Conservation (phyloP, 495 filamentous ascomycete species). For the Venustampulla echinocandica region DNA sequence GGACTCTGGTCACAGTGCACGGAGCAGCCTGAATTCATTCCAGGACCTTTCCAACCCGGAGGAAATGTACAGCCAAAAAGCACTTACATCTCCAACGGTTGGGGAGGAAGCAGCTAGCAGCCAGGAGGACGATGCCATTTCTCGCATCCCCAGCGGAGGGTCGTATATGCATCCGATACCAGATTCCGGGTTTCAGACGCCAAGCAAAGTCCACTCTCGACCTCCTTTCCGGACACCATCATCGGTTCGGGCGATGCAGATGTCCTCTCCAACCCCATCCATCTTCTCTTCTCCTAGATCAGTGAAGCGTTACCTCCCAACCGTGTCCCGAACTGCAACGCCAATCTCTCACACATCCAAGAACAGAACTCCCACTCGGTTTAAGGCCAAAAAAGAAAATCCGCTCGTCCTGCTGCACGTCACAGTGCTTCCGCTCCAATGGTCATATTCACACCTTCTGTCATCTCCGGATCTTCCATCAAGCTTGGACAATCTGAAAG, state of each 20-base stretch:
- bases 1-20: conserved; percentile 38
- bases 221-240: conserved; percentile 61
- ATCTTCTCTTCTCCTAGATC: conserved; percentile 42
- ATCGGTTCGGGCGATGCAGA: conserved; percentile 69
- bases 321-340: conserved; percentile 38
- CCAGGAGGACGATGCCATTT: conserved; percentile 11
- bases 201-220: conserved; percentile 24
- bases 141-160: conserved; percentile 20
- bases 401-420: conserved; percentile 86
- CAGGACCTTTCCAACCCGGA: conserved; percentile 10
- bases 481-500: conserved; percentile 47
- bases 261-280: conserved; percentile 54
- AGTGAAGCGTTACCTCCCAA: conserved; percentile 32
- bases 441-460: conserved; percentile 54
- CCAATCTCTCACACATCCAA: conserved; percentile 30
- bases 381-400: conserved; percentile 37
- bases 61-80: conserved; percentile 8
- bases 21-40: conserved; percentile 24
- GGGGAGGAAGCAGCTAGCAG: conserved; percentile 18
- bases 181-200: conserved; percentile 23
- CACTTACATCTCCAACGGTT: conserved; percentile 15
- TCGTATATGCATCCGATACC: conserved; percentile 15
- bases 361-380: conserved; percentile 44
- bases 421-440: conserved; percentile 65
- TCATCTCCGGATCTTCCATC: conserved; percentile 39